phyloP scores from a whole-genome alignment of 805 yeast species.

The Millerago galiae region DNA sequence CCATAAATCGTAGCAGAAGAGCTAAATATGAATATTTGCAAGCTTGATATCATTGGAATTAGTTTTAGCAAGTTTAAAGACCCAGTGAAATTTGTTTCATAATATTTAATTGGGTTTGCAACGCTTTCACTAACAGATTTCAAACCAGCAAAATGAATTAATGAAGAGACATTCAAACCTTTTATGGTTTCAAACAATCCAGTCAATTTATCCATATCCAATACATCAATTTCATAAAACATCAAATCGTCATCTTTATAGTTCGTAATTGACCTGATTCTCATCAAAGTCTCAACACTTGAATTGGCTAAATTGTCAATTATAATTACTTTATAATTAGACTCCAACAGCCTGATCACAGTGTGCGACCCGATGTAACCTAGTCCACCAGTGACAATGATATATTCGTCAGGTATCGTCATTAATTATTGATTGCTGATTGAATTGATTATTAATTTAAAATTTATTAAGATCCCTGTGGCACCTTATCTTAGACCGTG shows the following conservation, averaged over 20 bases:
- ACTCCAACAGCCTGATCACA: slow-evolving; percentile 52
- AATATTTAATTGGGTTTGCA: slow-evolving; percentile 58
- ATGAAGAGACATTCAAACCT: slow-evolving; percentile 19
- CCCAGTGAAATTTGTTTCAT: slow-evolving; percentile 62
- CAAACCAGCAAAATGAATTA: slow-evolving; percentile 75
- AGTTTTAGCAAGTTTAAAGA: slow-evolving; percentile 51
- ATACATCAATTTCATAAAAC: slow-evolving; percentile 43
- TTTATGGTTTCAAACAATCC: slow-evolving; percentile 40
- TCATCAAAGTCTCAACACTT: slow-evolving; percentile 47
- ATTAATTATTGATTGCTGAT: not conserved
- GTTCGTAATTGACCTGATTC: slow-evolving; percentile 3
- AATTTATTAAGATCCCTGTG: no score
- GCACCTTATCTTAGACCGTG: no score
- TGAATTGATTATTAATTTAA: no score
- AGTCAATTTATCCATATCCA: slow-evolving; percentile 42
- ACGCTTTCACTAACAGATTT: slow-evolving; percentile 81
- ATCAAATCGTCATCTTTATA: not conserved
- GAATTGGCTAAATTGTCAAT: slow-evolving; percentile 68
- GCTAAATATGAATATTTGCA: slow-evolving; percentile 57
- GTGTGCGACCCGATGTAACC: slow-evolving; percentile 86
- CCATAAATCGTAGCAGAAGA: slow-evolving; percentile 84
- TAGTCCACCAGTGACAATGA: slow-evolving; percentile 71
- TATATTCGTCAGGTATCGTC: not conserved
- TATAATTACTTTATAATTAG: slow-evolving; percentile 65
- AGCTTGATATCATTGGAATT: slow-evolving; percentile 19